Percentiles rank a stretch among this genome's conserved stretches.
Evolutionary conservation across 495 filamentous ascomycete species (phyloP).

Genomic region (Penicillium goetzii): DNA sequence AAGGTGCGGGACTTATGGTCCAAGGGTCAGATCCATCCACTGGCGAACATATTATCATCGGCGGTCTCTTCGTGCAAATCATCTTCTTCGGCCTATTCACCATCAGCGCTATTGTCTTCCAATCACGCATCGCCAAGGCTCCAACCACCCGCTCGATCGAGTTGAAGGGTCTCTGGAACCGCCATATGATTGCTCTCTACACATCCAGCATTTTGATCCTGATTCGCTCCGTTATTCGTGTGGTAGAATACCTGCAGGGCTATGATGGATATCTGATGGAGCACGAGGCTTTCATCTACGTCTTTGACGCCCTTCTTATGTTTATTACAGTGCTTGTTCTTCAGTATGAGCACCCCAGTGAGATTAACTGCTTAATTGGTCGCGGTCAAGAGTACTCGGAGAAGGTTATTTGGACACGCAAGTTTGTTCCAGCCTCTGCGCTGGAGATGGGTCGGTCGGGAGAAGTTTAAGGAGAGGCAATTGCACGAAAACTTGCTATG

Average conservation of each 20-base stretch:
- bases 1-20: constrained; percentile 44
- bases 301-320: constrained; percentile 67
- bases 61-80: constrained; percentile 55
- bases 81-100: constrained; percentile 59
- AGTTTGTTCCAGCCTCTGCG: constrained; percentile 19
- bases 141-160: constrained; percentile 31
- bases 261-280: constrained; percentile 53
- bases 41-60: constrained; percentile 48
- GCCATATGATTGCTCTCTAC: constrained; percentile 58
- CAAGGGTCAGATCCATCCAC: constrained; percentile 18
- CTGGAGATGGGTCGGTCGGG: constrained; percentile 17
- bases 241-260: constrained; percentile 65
- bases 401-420: constrained; percentile 21
- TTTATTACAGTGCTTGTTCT: constrained; percentile 54
- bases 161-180: constrained; percentile 48
- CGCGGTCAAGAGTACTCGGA: constrained; percentile 22
- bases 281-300: constrained; percentile 64
- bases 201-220: constrained; percentile 57
- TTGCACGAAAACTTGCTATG: background rate
- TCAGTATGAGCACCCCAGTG: constrained; percentile 40
- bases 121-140: constrained; percentile 35
- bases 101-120: constrained; percentile 46
- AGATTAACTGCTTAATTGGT: constrained; percentile 33
- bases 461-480: background rate
- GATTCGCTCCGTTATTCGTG: constrained; percentile 62